A percentile compares a stretch with the other conserved stretches of the same genome.
phyloP scores from a whole-genome alignment of 768 basidiomycete species.

The Hygrocybe punicea region DNA sequence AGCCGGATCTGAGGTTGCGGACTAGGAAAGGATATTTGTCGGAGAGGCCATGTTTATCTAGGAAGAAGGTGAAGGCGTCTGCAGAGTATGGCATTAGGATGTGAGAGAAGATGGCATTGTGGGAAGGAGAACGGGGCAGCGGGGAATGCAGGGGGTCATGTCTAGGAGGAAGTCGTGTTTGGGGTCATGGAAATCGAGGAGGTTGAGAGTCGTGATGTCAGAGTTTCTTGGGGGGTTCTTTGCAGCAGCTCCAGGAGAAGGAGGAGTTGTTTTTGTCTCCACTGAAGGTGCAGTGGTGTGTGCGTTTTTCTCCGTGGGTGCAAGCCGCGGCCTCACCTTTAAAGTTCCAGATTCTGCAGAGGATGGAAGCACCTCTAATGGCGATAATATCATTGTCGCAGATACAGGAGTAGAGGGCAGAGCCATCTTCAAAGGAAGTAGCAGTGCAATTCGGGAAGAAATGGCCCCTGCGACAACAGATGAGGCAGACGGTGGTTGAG shows the following conservation, averaged over 20 bases:
- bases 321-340: background rate
- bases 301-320: too few species aligned
- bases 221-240: too few species aligned
- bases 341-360: background rate
- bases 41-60: constrained; percentile 6
- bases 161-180: background rate
- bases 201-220: too few species aligned
- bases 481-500: constrained; percentile 9
- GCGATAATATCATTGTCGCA: background rate
- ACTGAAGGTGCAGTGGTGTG: too few species aligned
- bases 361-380: background rate
- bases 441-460: background rate
- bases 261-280: too few species aligned
- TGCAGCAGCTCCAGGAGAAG: too few species aligned
- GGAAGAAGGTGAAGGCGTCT: constrained; percentile 9
- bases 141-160: background rate
- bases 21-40: too few species aligned
- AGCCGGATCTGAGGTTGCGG: too few species aligned
- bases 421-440: constrained; percentile 2
- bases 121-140: background rate
- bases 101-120: constrained; percentile 1
- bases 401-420: background rate
- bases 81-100: constrained; percentile 18
- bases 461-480: constrained; percentile 6
- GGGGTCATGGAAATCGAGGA: background rate